Conservation (phyloP, 441 rosid species). For the Metrosideros polymorpha region DNA sequence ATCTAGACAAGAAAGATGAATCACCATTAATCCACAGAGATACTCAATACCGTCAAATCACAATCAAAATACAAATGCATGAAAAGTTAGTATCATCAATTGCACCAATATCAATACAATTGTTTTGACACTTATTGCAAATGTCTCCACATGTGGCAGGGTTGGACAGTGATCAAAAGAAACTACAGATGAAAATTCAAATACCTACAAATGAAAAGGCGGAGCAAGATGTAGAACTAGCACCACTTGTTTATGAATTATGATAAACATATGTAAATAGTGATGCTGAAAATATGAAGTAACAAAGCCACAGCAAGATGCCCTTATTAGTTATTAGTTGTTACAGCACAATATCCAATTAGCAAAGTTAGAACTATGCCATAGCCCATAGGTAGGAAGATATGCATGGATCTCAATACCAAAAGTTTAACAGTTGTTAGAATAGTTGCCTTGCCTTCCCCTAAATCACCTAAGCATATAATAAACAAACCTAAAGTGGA, state of each 20-base stretch:
- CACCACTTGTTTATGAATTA: background rate
- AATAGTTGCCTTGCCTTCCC: background rate
- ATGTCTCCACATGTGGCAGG: background rate
- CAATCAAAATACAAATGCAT: background rate
- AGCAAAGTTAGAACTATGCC: background rate
- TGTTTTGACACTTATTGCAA: background rate
- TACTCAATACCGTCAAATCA: background rate
- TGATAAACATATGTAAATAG: background rate
- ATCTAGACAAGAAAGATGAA: constrained; percentile 18
- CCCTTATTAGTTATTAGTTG: background rate
- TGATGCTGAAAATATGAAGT: background rate
- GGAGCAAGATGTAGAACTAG: background rate
- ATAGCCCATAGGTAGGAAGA: background rate
- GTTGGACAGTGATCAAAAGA: background rate
- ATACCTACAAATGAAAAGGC: background rate
- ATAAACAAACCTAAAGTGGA: background rate
- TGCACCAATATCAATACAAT: background rate
- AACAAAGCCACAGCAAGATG: background rate
- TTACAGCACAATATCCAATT: background rate
- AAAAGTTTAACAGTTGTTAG: background rate
- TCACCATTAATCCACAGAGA: background rate
- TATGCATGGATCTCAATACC: background rate
- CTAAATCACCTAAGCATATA: background rate
- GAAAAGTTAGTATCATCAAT: background rate
- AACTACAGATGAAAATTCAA: background rate